These are phyloP conservation scores for Sporisorium reilianum DNA, from an alignment of 1,284 basidiomycete genomes.

Conservation along the genomic window DNA sequence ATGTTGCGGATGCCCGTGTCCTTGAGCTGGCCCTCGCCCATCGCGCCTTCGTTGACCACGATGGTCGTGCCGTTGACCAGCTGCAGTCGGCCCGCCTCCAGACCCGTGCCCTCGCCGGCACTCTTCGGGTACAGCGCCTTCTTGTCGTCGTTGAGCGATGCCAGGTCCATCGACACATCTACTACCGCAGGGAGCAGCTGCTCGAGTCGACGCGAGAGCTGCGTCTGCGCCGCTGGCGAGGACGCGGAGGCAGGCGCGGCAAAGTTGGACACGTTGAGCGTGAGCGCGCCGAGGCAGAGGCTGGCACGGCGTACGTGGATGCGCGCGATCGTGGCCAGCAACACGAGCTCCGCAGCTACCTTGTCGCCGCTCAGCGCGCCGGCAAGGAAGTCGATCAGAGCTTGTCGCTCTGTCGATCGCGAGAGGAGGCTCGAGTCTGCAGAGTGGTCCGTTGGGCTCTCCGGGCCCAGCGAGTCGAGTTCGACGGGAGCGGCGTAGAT, in stretches of 20 bases:
- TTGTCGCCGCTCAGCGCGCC: constrained; percentile 51
- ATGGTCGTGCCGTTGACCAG: constrained; percentile 77
- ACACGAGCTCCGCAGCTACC: constrained; percentile 80
- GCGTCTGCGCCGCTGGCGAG: constrained; percentile 74
- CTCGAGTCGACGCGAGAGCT: constrained; percentile 73
- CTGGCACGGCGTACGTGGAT: constrained; percentile 79
- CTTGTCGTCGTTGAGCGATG: constrained; percentile 73
- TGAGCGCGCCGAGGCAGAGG: constrained; percentile 76
- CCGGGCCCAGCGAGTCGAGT: constrained; percentile 18
- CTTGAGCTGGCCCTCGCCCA: constrained; percentile 77
- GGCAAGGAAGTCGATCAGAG: constrained; percentile 52
- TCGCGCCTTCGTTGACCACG: constrained; percentile 77
- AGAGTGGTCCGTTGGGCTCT: neutral
- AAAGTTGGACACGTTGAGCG: constrained; percentile 73
- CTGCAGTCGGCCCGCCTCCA: constrained; percentile 82
- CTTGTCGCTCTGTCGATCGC: constrained; percentile 15
- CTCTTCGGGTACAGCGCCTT: constrained; percentile 72
- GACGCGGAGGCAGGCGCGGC: constrained; percentile 62
- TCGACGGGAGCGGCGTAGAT: constrained; percentile 41
- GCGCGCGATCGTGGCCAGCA: constrained; percentile 77
- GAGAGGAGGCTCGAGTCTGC: constrained; percentile 20
- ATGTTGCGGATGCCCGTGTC: constrained; percentile 80
- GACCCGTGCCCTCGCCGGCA: constrained; percentile 77
- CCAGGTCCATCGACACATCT: constrained; percentile 71
- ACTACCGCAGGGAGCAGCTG: constrained; percentile 74